Base-by-base conservation (phyloP, 192 early-diverging fungal genomes). In the Coemansia sp. region DNA sequence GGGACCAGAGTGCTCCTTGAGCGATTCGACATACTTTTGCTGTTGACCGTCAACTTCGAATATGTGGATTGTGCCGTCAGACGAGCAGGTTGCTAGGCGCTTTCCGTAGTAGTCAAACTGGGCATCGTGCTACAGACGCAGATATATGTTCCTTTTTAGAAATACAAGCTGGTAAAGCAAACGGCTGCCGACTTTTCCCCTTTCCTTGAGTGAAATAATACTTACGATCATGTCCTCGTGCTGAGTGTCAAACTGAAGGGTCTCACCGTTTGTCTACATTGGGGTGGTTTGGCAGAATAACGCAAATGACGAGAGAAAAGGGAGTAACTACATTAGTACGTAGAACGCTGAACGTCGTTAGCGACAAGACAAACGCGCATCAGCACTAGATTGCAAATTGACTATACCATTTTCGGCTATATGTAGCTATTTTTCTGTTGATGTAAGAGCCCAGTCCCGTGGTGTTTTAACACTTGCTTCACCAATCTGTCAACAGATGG, bases 1-100 rank as follows among this genome's bases (percentile, higher is more conserved):
- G 5, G 98, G 98, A 23, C 95, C 96, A 52, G 93, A 90, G 76
- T 99, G 96, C 39, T 92, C 95, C 77, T 64, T 83, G 20, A 85
- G 67, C 39, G 73, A 49, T 18, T 71, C 72, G 12, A 77, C 52
- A 58, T 77, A 73, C 72, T 73, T 84, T 72, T 78, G 77, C 73
- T 81, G 71, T 46, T 79, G 68, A 48, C 66, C 83, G 66, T 92
- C 91, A 38, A 96, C 89, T 55, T 98, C 92, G 72, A 97, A 99
- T 35, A 99, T 88, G 55, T 90, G 90, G 72, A 99, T 93, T 53
- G 93, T 91, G 51, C 93, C 85, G 76, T 99, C 98, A 9, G 96
- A 98, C 38, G 98, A 99, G 82, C 93, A 94, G 2, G 98, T 99
- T 6, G 98, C 98, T n/a, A 99, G 86, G 36, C 91, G 89, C 73